Conservation (phyloP, 2,329 filamentous ascomycete genomes). For the Falciphora oryzae region DNA sequence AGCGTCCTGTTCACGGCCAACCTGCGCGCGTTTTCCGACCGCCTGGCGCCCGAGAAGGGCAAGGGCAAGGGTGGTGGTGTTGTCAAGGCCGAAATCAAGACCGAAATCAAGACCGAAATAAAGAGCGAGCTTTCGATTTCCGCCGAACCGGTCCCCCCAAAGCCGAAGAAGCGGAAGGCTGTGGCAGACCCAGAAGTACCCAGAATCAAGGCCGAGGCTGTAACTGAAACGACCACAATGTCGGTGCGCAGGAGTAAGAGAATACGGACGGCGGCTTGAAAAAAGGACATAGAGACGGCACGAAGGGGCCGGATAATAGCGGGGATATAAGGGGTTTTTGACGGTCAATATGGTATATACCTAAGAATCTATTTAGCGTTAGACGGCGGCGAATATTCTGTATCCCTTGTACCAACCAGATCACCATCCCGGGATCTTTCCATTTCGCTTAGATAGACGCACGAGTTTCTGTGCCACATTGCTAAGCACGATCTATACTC, state of each 20-base stretch:
- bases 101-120: slow-evolving; percentile 11
- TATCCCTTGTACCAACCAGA: too few relatives aligned
- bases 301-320: background rate
- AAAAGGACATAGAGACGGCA: background rate
- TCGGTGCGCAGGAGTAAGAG: slow-evolving; percentile 11
- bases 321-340: background rate
- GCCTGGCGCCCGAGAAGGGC: slow-evolving; percentile 33
- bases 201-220: background rate
- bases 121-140: background rate
- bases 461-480: too few relatives aligned
- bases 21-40: slow-evolving; percentile 74
- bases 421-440: too few relatives aligned
- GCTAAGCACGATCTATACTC: too few relatives aligned
- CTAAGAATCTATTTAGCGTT: too few relatives aligned
- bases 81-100: slow-evolving; percentile 24
- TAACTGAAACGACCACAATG: background rate
- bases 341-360: background rate
- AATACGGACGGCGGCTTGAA: slow-evolving; percentile 1
- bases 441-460: too few relatives aligned
- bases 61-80: slow-evolving; percentile 23
- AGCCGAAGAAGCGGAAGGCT: background rate
- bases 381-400: too few relatives aligned
- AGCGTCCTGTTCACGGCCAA: slow-evolving; percentile 95
- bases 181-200: background rate
- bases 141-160: background rate